Evolutionary conservation across 805 yeast genomes (phyloP).

Genomic region (Candida easanensis): DNA sequence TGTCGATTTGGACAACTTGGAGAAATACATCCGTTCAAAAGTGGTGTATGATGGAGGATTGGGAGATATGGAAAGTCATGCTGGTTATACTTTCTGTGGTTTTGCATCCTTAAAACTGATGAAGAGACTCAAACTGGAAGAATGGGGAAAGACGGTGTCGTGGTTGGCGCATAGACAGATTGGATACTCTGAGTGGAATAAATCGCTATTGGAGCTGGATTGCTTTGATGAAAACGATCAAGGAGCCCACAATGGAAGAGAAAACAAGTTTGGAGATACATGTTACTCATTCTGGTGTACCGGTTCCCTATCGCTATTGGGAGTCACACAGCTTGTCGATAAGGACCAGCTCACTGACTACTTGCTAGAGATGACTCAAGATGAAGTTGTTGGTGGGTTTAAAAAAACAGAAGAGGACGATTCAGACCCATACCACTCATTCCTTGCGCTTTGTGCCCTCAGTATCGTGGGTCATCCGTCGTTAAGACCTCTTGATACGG

Average conservation of each 20-base stretch:
- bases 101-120: slow-evolving; percentile 54
- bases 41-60: slow-evolving; percentile 68
- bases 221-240: slow-evolving; percentile 45
- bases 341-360: slow-evolving; percentile 36
- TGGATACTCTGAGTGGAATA: slow-evolving; percentile 32
- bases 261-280: slow-evolving; percentile 80
- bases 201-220: slow-evolving; percentile 28
- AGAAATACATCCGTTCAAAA: slow-evolving; percentile 34
- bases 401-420: slow-evolving; percentile 58
- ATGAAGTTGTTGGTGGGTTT: slow-evolving; percentile 71
- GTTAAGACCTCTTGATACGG: slow-evolving; percentile 9
- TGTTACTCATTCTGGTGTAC: slow-evolving; percentile 87
- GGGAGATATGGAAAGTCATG: slow-evolving; percentile 71
- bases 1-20: slow-evolving; percentile 41
- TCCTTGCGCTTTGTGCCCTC: slow-evolving; percentile 56
- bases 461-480: slow-evolving; percentile 13
- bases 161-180: slow-evolving; percentile 72
- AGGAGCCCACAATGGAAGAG: slow-evolving; percentile 87
- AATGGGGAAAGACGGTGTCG: slow-evolving; percentile 40
- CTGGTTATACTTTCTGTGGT: slow-evolving; percentile 87
- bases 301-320: slow-evolving; percentile 52
- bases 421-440: slow-evolving; percentile 73
- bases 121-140: slow-evolving; percentile 23
- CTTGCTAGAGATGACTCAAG: slow-evolving; percentile 56
- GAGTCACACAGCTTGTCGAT: slow-evolving; percentile 34